Percentiles rank a stretch among this genome's conserved stretches.
Evolutionary conservation across 2,329 filamentous ascomycete genomes (phyloP).

Genomic region (Arthrinium phaeospermum): DNA sequence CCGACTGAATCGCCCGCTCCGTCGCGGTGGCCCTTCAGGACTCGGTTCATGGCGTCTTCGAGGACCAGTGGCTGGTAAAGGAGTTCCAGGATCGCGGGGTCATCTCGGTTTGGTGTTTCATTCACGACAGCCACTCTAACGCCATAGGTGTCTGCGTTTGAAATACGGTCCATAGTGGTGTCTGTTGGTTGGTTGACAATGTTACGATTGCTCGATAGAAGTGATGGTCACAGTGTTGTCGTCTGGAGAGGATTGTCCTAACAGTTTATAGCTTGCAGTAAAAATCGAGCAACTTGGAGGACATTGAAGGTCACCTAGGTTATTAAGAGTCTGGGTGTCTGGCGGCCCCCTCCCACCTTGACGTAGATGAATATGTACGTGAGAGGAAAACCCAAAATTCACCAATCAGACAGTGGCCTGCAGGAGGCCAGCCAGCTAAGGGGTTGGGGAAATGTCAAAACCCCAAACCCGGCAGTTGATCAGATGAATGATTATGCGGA

Average conservation of each 20-base stretch:
- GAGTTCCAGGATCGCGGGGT: background rate
- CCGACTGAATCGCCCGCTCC: background rate
- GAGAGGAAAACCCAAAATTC: background rate
- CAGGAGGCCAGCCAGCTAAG: background rate
- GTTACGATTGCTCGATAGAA: no score
- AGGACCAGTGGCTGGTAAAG: constrained; percentile 22
- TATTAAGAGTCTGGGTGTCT: no score
- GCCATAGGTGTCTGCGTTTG: background rate
- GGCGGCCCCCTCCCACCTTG: background rate
- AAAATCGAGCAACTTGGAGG: no score
- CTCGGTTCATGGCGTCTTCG: constrained; percentile 20
- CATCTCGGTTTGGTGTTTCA: background rate
- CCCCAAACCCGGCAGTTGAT: background rate
- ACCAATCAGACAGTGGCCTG: background rate
- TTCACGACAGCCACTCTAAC: background rate
- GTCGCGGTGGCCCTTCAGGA: background rate
- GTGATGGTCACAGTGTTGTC: no score
- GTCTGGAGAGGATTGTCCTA: no score
- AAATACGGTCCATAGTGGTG: background rate
- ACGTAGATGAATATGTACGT: background rate
- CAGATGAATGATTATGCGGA: background rate
- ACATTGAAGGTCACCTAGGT: no score
- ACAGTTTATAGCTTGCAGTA: no score
- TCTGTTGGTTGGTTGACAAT: no score
- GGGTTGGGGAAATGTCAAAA: background rate